Conservation (phyloP, 2,329 filamentous ascomycete genomes). For the Penicillium sp. region DNA sequence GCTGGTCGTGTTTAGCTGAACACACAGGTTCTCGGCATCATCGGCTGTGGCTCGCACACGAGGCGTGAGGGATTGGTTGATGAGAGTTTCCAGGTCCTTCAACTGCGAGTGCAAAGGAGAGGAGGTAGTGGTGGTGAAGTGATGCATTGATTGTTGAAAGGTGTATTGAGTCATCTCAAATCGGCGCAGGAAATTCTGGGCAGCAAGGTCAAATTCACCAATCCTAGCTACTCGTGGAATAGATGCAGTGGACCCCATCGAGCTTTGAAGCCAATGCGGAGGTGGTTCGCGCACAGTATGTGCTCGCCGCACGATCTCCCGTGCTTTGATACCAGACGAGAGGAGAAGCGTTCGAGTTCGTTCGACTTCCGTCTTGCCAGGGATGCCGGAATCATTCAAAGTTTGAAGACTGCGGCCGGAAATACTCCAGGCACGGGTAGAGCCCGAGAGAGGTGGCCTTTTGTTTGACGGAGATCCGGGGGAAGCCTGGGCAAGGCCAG, state of each 20-base stretch:
- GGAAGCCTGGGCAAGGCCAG: conserved; percentile 45
- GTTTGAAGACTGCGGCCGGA: conserved; percentile 49
- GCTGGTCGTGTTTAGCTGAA: conserved; percentile 73
- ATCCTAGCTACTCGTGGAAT: conserved; percentile 47
- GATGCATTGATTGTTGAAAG: conserved; percentile 47
- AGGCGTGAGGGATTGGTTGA: conserved; percentile 54
- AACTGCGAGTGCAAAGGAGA: conserved; percentile 47
- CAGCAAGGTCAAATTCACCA: conserved; percentile 57
- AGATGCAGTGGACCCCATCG: conserved; percentile 28
- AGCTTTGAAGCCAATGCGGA: conserved; percentile 36
- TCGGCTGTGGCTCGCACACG: conserved; percentile 70
- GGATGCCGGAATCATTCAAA: conserved; percentile 34
- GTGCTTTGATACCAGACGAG: conserved; percentile 85
- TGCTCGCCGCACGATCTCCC: conserved; percentile 71
- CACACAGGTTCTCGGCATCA: conserved; percentile 75
- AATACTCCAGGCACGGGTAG: conserved; percentile 60
- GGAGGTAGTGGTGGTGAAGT: conserved; percentile 49
- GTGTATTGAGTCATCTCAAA: conserved; percentile 48
- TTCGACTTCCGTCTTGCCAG: conserved; percentile 73
- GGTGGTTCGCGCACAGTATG: conserved; percentile 46
- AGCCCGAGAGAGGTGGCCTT: conserved; percentile 40
- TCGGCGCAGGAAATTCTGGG: conserved; percentile 50
- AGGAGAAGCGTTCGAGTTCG: conserved; percentile 76
- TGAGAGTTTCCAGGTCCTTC: conserved; percentile 45
- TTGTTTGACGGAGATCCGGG: conserved; percentile 22